Base-by-base conservation (phyloP, 768 basidiomycete species). In the Lepiota subincarnata region DNA sequence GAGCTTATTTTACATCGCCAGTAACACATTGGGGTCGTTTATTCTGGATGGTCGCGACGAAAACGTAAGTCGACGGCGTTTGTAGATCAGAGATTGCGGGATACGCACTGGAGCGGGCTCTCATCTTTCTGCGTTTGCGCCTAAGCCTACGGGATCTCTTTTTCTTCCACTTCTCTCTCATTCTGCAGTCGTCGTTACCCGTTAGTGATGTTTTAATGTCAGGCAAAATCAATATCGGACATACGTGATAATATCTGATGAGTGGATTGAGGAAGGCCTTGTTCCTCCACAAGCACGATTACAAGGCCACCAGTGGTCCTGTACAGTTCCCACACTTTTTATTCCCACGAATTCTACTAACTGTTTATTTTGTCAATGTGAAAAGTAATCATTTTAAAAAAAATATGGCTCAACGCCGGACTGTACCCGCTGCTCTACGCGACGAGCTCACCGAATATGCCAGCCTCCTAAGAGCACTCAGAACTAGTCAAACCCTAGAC, bases 141-240 rank as follows among this genome's bases (percentile, higher is more conserved):
- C 91, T 81, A 77, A 93, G 91, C 69, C 91, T 89, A 70, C 90
- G 85, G 60, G 90, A 90, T 69, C 90, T 82, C 81, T 93, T 93
- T 77, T 93, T 93, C 84, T 92, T 92, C 90, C 90, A 92, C 86
- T 92, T 92, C 74, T 92, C 90, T 89, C 90, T 90, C 90, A 92
- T 92, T 60, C 82, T 87, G 61, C 50, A 38, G 37, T 20, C 22
- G 36, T 18, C 1, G 36, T 18, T 0, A 41, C 24, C n/a, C 36
- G 22, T 41, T 7, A 50, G 45, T 2, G 42, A 46, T 18, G 6
- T 31, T 13, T 26, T 11, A 34, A 41, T 31, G 31, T 31, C 31
- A 42, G 22, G 13, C 20, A 48, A 19, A 2, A 26, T 24, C 2
- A 26, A 54, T 12, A 36, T 10, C 8, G 22, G 22, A 62, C 70